Evolutionary conservation across 805 yeast species (phyloP), one percentile per base, ranked within the genome.

Genomic region (Teunomyces atbi): DNA sequence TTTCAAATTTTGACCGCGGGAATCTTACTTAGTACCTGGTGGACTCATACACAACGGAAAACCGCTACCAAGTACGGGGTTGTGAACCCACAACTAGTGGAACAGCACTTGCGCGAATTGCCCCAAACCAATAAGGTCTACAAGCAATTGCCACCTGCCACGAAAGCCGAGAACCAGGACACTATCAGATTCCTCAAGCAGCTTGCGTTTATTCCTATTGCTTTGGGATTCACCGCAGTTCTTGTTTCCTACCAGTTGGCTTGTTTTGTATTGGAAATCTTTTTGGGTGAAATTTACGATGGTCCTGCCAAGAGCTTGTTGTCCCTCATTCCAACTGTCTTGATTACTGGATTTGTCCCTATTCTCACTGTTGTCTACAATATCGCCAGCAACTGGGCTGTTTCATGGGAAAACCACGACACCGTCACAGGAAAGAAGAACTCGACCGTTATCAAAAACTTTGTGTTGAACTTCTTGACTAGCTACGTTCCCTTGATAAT

Each of bases 401-500:
- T 87, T 42, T 56, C 60, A 1, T 88, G 88, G 83, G 98, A 94
- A 65, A 81, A 81, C 58, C 91, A 89, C 58, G 79, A 78, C 41
- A 80, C 81, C 48, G 64, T 67, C 32, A 74, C 74, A 40, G 70
- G 81, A 43, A 78, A 77, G 48, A 68, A 74, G 28, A 75, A 74
- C 46, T 86, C 96, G 0, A 69, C 70, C 45, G 66, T 82, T 38
- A 81, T 84, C 61, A 90, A 90, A 65, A 72, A 82, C 53, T 90
- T 86, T 66, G 79, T 85, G 0, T 77, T 89, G 60, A 82, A 83
- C 54, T 89, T 90, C 59, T 74, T 92, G 61, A 81, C 95, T 1
- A 79, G 88, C 50, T 94, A 89, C 64, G 77, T 83, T 64, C 96
- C 96, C 7, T 71, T 94, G 55, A 68, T 90, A 50, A 81, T 95